phyloP scores from a whole-genome alignment of 2,329 filamentous ascomycete genomes.

The Plectosphaerella cucumerina region DNA sequence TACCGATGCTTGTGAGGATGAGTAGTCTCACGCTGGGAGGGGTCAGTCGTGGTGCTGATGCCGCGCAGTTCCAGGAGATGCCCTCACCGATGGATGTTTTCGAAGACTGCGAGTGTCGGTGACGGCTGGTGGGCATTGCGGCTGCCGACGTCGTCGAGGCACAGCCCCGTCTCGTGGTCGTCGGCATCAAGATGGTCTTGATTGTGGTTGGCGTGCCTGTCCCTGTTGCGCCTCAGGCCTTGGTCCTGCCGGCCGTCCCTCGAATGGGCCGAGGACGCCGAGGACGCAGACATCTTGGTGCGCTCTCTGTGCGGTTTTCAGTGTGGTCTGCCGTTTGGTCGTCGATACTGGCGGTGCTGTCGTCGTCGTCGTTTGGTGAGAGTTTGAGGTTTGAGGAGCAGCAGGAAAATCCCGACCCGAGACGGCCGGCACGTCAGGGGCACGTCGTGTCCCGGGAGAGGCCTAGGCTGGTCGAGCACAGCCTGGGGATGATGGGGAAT shows the following conservation, averaged over 20 bases:
- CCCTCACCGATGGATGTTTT: not conserved
- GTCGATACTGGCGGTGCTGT: not conserved
- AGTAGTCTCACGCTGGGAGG: constrained; percentile 7
- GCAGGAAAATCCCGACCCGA: not conserved
- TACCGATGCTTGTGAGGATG: constrained; percentile 10
- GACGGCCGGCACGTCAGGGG: not conserved
- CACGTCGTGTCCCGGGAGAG: not conserved
- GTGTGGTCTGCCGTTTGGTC: too few species aligned
- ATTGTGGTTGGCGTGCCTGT: not conserved
- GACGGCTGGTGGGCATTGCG: not conserved
- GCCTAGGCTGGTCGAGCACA: not conserved
- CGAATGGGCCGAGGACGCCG: not conserved
- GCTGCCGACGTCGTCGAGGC: not conserved
- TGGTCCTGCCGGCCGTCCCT: too few species aligned
- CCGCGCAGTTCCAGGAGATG: not conserved
- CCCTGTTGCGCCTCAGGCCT: not conserved
- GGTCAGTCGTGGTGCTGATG: not conserved
- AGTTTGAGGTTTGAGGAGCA: too few species aligned
- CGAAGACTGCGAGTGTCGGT: not conserved
- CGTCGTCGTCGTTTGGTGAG: not conserved
- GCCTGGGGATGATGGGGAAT: not conserved
- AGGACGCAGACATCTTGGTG: not conserved
- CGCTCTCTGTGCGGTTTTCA: not conserved
- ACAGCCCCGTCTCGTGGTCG: not conserved
- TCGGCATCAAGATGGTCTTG: not conserved